Base-by-base conservation (phyloP, 371 early-diverging fungal genomes). In the Rhizomucor pusillus region DNA sequence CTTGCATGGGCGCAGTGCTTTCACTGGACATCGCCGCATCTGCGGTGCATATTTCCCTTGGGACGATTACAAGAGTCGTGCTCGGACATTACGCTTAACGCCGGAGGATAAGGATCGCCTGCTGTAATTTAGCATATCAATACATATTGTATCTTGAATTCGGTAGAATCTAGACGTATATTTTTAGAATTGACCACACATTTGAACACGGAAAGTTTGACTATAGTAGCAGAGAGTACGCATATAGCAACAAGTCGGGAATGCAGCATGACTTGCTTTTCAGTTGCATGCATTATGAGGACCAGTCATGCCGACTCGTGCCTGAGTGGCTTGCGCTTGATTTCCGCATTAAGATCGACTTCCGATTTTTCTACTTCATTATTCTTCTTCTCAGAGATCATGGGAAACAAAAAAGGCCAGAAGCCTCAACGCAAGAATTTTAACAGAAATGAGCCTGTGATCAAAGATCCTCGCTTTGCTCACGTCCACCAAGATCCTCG, bases 401-500 rank as follows among this genome's bases (percentile, higher is more conserved):
- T 43, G 22, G 52, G 52, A 22, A 40, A 53, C 29, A 29, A 29
- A 29, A 29, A 29, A 7, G 46, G 25, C 11, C 14, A 41, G 41
- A 41, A 41, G 19, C 41, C 14, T 41, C 41, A 47, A 46, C 23
- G 9, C 35, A 35, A 35, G 39, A 36, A 55, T 13, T 33, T 62
- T 34, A 63, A 68, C 40, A 68, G 69, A 47, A 57, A 70, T 50
- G 60, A 61, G 46, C 52, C 73, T 5, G 53, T 83, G 16, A 86
- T 82, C 5, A 66, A 67, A 14, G 97, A 97, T 72, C 63, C 89
- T 37, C 88, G 97, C 48, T 97, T 97, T 63, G 58, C 82, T 0
- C 86, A 84, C 60, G 85, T 93, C 13, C 90, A 91, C 59, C 66
- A 83, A 43, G 95, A 97, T 74, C 95, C 95, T 52, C 87, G 95